Evolutionary conservation across 176 grass and related monocot genomes (phyloP), one percentile per base, ranked within the genome.

Genomic region (Carex myosuroides): DNA sequence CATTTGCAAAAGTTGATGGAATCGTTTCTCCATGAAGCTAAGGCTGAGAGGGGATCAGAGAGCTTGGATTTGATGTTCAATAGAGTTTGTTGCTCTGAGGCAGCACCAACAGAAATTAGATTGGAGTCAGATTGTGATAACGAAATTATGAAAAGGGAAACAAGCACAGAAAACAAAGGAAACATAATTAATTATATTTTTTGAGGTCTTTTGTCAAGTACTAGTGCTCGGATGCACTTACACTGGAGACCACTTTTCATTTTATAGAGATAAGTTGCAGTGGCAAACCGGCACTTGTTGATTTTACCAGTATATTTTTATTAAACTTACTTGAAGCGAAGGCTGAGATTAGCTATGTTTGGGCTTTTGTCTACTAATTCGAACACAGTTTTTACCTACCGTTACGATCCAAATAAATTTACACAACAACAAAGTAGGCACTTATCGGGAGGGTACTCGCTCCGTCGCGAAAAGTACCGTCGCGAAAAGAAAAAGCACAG

Each of bases 11-110:
- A 72, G 0, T 67, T 0, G 0, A 37, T 0, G 3, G 85, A 56
- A 0, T 21, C 33, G 0, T 80, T 79, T 57, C 20, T 77, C 89
- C 83, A 90, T 0, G 88, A 79, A 24, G 5, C 70, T 18, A 89
- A 48, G 0, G 54, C 24, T 5, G 5, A 30, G 1, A 2, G 5
- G 7, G 87, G 75, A 18, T 86, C 84, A 1, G 22, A 74, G 26
- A 89, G 44, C 13, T 74, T 59, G 8, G 84, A 69, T 53, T 83
- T 86, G 68, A 89, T 71, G n/a, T 78, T 81, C 13, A 89, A 67
- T 4, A 89, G 84, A 29, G 84, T 83, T 37, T 65, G 71, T 13
- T 63, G 13, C 30, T 85, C 84, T 18, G 13, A 60, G 58, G 37
- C 37, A 44, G 57, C 18, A 8, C 0, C 1, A 50, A 5, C 58